These are phyloP conservation scores for Pseudopyrenochaeta lycopersici DNA, from an alignment of 2,329 filamentous ascomycete species.

Conservation along the genomic window DNA sequence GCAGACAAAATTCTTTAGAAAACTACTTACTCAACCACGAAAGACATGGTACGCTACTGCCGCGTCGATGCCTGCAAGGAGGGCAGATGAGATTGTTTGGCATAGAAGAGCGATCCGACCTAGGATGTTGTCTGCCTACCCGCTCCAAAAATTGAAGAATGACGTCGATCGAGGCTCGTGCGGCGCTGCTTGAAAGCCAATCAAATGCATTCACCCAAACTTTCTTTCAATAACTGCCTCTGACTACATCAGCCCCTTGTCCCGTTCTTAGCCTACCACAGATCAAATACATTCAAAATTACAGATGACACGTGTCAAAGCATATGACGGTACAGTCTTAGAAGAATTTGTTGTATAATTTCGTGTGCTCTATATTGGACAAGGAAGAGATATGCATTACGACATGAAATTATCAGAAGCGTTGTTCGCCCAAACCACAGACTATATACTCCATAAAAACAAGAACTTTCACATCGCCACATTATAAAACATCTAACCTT, in stretches of 20 bases:
- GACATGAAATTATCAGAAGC: not conserved
- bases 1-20: too few relatives aligned
- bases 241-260: too few relatives aligned
- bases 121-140: conserved; percentile 10
- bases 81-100: conserved; percentile 1
- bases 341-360: too few relatives aligned
- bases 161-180: conserved; percentile 3
- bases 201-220: too few relatives aligned
- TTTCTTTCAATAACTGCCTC: too few relatives aligned
- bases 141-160: conserved; percentile 2
- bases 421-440: not conserved
- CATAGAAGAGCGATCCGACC: conserved; percentile 7
- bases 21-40: conserved; percentile 51
- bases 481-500: conserved; percentile 12
- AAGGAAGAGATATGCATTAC: not conserved
- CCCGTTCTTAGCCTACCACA: too few relatives aligned
- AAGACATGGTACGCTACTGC: conserved; percentile 47
- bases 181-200: not conserved
- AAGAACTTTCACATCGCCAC: not conserved
- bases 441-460: not conserved
- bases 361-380: too few relatives aligned
- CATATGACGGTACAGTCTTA: too few relatives aligned
- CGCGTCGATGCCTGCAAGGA: conserved; percentile 23
- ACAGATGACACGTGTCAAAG: too few relatives aligned
- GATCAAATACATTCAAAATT: too few relatives aligned